Evolutionary conservation across 345 rosid species (phyloP).

Genomic region (Eucalyptus pumila): DNA sequence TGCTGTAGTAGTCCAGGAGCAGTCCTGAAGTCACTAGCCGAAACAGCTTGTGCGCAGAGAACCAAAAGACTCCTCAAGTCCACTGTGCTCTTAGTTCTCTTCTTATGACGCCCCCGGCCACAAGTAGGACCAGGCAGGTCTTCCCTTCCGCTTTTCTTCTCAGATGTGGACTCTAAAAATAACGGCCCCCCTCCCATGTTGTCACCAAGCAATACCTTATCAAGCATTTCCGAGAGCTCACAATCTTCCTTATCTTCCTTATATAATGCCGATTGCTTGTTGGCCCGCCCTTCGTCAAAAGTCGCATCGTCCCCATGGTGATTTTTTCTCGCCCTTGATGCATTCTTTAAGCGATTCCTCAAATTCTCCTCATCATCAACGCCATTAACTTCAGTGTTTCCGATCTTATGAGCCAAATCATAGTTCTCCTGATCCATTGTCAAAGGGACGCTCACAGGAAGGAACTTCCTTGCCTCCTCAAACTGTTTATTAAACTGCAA

Average conservation of each 20-base stretch:
- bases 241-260: conserved; percentile 12
- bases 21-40: conserved; percentile 42
- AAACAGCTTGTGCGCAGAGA: conserved; percentile 73
- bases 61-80: conserved; percentile 62
- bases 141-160: background rate
- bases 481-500: conserved; percentile 15
- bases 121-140: background rate
- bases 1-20: conserved; percentile 67
- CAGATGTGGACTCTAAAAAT: background rate
- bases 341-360: background rate
- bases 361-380: background rate
- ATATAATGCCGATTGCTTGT: conserved; percentile 35
- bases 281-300: conserved; percentile 36
- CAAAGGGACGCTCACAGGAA: conserved; percentile 4
- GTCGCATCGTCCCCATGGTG: conserved; percentile 35
- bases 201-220: conserved; percentile 25
- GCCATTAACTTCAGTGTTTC: conserved; percentile 1
- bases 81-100: conserved; percentile 16
- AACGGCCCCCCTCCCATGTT: background rate
- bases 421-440: conserved; percentile 3
- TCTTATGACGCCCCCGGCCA: conserved; percentile 1
- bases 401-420: background rate
- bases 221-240: conserved; percentile 53
- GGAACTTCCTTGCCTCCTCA: conserved; percentile 28
- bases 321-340: conserved; percentile 39